A percentile compares a stretch with the other conserved stretches of the same genome.
Conservation (phyloP, 1,139 yeast species). For the Arxiozyma telluris region DNA sequence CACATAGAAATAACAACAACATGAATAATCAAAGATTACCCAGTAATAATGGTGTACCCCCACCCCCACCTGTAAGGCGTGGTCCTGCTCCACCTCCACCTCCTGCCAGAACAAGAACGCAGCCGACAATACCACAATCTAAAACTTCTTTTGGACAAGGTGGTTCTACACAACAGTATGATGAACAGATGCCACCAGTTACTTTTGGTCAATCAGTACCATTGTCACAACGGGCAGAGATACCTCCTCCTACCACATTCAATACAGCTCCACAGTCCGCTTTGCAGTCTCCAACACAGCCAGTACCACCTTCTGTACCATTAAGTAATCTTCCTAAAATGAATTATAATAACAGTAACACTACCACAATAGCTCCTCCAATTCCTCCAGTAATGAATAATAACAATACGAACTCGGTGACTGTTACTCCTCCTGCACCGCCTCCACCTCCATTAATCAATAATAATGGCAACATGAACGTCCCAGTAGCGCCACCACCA, state of each 20-base stretch:
- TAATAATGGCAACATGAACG: constrained; percentile 3
- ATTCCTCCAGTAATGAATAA: constrained; percentile 7
- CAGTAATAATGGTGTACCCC: constrained; percentile 7
- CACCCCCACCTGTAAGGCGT: constrained; percentile 13
- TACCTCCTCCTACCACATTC: background rate
- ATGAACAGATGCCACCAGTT: constrained; percentile 10
- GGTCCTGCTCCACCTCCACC: constrained; percentile 27
- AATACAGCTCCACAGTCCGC: background rate
- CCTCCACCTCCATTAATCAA: constrained; percentile 13
- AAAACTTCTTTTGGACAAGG: constrained; percentile 5
- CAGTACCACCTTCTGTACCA: background rate
- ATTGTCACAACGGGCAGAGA: background rate
- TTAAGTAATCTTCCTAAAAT: background rate
- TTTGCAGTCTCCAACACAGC: background rate
- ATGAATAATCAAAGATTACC: constrained; percentile 2
- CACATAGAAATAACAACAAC: constrained; percentile 10
- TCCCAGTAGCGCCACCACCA: constrained; percentile 25
- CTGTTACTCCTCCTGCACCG: constrained; percentile 12
- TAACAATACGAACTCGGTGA: background rate
- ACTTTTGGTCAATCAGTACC: constrained; percentile 5
- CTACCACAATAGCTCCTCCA: constrained; percentile 1
- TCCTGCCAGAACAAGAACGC: constrained; percentile 17
- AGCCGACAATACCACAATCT: background rate
- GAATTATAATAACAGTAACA: background rate
- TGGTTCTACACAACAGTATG: constrained; percentile 20